Base-by-base conservation (phyloP, 1,284 basidiomycete genomes). In the Irpex sp. region DNA sequence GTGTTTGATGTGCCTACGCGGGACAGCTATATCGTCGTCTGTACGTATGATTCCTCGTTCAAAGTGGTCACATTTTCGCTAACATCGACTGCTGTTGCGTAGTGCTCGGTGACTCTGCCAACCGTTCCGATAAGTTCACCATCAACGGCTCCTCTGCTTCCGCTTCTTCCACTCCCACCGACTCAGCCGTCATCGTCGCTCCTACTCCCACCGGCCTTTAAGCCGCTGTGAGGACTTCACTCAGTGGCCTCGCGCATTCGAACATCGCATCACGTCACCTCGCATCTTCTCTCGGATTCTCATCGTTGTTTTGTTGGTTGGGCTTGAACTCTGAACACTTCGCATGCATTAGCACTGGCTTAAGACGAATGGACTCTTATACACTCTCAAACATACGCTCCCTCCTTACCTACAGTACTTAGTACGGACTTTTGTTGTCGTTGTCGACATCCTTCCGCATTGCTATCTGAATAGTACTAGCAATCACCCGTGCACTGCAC, bases 11-110 rank as follows among this genome's bases (percentile, higher is more conserved):
- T 77, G 8, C 31, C 66, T 2, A 11, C 61, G 13, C 68, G 72
- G 54, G 58, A 69, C 54, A 72, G 73, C 61, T 81, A 81, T 69
- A 69, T 80, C 62, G 68, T 80, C 61, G 78, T 76, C 61, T 64
- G 79, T 81, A 66, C 62, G 79, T 79, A 37, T 19, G 17, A n/a
- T 49, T 44, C 13, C 31, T 31, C 31, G 31, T 31, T 31, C 31
- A 31, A 31, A 31, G 31, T 5, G 31, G 31, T 31, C 31, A 4
- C 31, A 31, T 31, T 6, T 54, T 58, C 15, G 47, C 15, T 47
- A 15, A 13, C 52, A 9, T 51, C n/a, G n/a, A 21, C 19, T 63
- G 37, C 19, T 5, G 34, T 36, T 36, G 49, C 21, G 34, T 47
- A 66, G 64, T 65, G 36, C 36, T 67, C 36, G 64, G 66, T 19